These are phyloP conservation scores for Lyophyllum decastes DNA, from an alignment of 768 basidiomycete genomes.

Conservation along the genomic window DNA sequence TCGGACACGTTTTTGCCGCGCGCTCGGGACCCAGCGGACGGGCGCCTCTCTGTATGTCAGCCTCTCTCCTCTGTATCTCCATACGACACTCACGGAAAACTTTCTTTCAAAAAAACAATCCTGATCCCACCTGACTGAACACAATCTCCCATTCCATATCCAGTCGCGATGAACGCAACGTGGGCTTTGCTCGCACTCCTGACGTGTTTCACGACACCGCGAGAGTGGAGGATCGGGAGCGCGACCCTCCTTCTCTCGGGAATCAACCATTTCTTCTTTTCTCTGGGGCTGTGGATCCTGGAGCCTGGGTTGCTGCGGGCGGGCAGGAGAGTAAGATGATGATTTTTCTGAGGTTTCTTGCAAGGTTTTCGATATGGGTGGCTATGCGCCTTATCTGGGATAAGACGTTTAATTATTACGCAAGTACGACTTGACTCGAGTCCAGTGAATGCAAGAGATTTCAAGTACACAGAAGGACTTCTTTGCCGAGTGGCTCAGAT, in stretches of 20 bases:
- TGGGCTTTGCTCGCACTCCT: constrained; percentile 26
- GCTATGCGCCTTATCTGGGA: no score
- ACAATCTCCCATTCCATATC: no score
- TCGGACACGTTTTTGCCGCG: constrained; percentile 30
- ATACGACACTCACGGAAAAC: not conserved
- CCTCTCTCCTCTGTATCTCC: not conserved
- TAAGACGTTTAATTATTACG: no score
- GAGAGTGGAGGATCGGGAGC: constrained; percentile 23
- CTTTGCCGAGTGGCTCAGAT: no score
- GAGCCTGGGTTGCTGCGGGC: constrained; percentile 4
- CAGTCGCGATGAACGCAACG: constrained; percentile 30
- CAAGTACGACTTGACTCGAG: no score
- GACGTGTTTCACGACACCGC: constrained; percentile 25
- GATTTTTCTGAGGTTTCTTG: no score
- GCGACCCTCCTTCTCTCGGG: constrained; percentile 31
- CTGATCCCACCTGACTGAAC: no score
- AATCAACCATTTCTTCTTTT: constrained; percentile 24
- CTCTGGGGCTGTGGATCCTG: constrained; percentile 15
- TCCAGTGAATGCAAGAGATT: no score
- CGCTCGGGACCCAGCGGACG: constrained; percentile 22
- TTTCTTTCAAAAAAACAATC: not conserved
- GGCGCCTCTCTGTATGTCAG: constrained; percentile 26
- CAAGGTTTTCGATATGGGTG: no score
- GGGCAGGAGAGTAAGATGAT: not conserved
- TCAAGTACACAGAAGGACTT: no score